Evolutionary conservation across 2,329 filamentous ascomycete genomes (phyloP).

Genomic region (Monosporascus sp.): DNA sequence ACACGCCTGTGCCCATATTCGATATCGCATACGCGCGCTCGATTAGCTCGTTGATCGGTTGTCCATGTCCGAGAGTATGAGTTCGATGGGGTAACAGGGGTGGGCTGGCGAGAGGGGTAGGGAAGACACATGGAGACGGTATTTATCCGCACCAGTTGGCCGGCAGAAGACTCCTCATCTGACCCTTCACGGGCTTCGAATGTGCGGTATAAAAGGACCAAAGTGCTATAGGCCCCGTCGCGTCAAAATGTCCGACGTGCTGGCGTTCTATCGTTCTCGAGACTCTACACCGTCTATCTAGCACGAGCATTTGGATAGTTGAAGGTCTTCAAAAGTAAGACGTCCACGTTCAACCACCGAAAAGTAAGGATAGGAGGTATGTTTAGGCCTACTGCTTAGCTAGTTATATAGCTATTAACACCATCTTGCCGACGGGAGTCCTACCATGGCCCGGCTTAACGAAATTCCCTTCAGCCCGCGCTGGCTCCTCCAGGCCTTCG

Average conservation of each 20-base stretch:
- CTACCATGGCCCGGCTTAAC: slow-evolving; percentile 8
- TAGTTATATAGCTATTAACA: not conserved
- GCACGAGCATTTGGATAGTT: not conserved
- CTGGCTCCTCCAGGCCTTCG: slow-evolving; percentile 9
- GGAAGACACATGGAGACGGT: not conserved
- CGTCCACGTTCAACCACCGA: not conserved
- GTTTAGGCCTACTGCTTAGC: not conserved
- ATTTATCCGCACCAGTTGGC: slow-evolving; percentile 12
- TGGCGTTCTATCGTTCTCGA: not conserved
- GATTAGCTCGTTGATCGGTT: not conserved
- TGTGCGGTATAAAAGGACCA: slow-evolving; percentile 1
- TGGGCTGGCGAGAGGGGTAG: slow-evolving; percentile 3
- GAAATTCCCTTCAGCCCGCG: slow-evolving; percentile 2
- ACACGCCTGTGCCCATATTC: too few relatives aligned
- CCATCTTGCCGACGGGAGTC: not conserved
- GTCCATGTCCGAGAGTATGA: not conserved
- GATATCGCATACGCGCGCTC: slow-evolving; percentile 1
- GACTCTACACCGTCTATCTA: not conserved
- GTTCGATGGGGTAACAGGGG: slow-evolving; percentile 1
- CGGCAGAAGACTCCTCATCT: slow-evolving; percentile 8
- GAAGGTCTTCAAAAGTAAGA: not conserved
- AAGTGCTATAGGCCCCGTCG: slow-evolving; percentile 1
- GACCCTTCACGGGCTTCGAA: not conserved
- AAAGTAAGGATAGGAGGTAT: not conserved
- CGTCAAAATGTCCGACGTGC: slow-evolving; percentile 1